Evolutionary conservation across 2,329 filamentous ascomycete species (phyloP).

Genomic region (Cytospora schulzeri): DNA sequence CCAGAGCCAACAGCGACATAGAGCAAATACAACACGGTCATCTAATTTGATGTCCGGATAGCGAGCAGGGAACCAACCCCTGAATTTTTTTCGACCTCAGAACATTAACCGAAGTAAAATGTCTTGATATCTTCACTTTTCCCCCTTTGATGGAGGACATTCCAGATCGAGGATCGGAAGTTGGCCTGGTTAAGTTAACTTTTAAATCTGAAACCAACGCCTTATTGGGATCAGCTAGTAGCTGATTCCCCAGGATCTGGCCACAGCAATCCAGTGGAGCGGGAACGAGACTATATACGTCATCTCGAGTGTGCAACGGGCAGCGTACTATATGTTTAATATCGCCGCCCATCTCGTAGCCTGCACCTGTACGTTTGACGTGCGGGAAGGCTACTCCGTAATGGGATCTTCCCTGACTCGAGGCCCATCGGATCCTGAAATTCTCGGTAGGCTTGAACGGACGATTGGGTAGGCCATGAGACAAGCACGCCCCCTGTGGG

Average conservation of each 20-base stretch:
- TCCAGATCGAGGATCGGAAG: constrained; percentile 7
- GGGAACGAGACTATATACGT: constrained; percentile 3
- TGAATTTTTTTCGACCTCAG: constrained; percentile 9
- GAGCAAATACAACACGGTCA: constrained; percentile 1
- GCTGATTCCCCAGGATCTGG: constrained; percentile 16
- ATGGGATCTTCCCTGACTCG: constrained; percentile 25
- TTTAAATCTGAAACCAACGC: constrained; percentile 24
- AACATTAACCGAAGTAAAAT: constrained; percentile 18
- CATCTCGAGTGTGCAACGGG: background rate
- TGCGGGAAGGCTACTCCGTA: constrained; percentile 16
- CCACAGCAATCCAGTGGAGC: constrained; percentile 9
- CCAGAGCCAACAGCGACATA: background rate
- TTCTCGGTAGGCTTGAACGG: constrained; percentile 10
- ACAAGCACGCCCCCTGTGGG: constrained; percentile 14
- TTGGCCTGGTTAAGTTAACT: constrained; percentile 21
- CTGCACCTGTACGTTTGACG: constrained; percentile 21
- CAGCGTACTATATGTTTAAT: background rate
- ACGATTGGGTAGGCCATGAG: constrained; percentile 15
- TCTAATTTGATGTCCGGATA: constrained; percentile 8
- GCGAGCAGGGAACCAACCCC: constrained; percentile 18
- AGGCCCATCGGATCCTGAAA: constrained; percentile 20
- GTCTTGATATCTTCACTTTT: constrained; percentile 13
- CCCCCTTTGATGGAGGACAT: constrained; percentile 2
- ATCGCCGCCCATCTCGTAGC: constrained; percentile 8
- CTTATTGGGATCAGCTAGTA: constrained; percentile 26